Base-by-base conservation (phyloP, 1,139 yeast species). In the Eremothecium cymbalariae region DNA sequence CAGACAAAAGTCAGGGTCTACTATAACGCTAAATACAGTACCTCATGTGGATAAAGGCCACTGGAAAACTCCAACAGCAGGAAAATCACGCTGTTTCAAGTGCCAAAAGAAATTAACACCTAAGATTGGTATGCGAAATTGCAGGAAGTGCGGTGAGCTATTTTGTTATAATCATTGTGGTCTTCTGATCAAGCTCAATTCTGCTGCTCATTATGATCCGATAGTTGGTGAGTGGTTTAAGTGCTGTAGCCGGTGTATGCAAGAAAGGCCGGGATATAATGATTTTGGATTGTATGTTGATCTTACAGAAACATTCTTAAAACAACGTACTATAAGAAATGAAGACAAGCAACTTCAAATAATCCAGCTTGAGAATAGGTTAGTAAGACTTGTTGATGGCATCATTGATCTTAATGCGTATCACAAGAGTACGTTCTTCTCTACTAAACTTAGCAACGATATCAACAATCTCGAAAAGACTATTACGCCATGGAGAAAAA, bases 401-500 rank as follows among this genome's bases (percentile, higher is more conserved):
- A 40, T 57, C 16, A 36, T 48, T 4, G 29, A 21, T 1, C 37
- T 60, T 6, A 43, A 51, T 33, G 39, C 45, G 8, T 35, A 33
- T 9, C 36, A 42, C 26, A 36, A 36, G 19, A 37, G 49, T 8
- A 12, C 53, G 11, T 42, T 59, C 12, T 47, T 39, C 3, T 40
- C 44, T 14, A 37, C 57, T 4, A 53, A 51, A 18, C 38, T 49
- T n/a, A 39, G 41, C 13, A 40, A 38, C 3, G 55, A 47, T 16
- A 49, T 63, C 17, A 43, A 56, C n/a, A 56, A 51, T 18, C 59
- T 68, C 15, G 84, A 79, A 50, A 67, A 63, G 39, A 59, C 64
- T 12, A 58, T 77, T n/a, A 77, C 74, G 3, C 67, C 68, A 18
- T 90, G 97, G 97, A 73, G 73, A 41, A 67, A 67, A 39, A 93